These are phyloP conservation scores for Neurospora sp. DNA, from an alignment of 495 filamentous ascomycete species.

Conservation along the genomic window DNA sequence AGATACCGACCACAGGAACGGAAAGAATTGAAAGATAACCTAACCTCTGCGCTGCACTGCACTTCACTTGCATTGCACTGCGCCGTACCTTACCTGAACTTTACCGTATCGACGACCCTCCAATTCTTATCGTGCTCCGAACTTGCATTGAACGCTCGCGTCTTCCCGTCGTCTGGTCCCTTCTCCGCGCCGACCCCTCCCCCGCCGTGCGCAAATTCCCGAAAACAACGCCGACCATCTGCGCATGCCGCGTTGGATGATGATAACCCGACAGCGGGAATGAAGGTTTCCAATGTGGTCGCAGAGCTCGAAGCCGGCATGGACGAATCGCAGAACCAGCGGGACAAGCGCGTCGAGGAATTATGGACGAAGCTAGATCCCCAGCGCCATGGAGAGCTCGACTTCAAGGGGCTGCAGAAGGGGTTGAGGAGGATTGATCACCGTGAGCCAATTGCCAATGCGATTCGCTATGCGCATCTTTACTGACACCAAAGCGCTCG, in stretches of 20 bases:
- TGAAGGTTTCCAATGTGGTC: slow-evolving; percentile 35
- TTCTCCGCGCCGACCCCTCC: slow-evolving; percentile 1
- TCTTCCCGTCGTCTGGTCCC: not conserved
- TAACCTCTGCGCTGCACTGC: not conserved
- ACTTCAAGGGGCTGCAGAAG: slow-evolving; percentile 70
- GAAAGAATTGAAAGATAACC: not conserved
- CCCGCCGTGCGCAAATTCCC: slow-evolving; percentile 1
- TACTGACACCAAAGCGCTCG: slow-evolving; percentile 12
- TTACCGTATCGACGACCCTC: not conserved
- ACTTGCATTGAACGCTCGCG: not conserved
- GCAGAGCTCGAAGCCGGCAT: slow-evolving; percentile 33
- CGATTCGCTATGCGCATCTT: not conserved
- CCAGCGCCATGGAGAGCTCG: slow-evolving; percentile 63
- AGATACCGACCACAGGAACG: not conserved
- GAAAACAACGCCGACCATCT: not conserved
- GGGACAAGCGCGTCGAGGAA: slow-evolving; percentile 65
- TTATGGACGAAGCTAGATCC: slow-evolving; percentile 77
- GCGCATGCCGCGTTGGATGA: slow-evolving; percentile 15
- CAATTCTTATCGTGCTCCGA: not conserved
- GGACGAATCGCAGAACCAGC: slow-evolving; percentile 58
- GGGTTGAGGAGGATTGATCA: slow-evolving; percentile 86
- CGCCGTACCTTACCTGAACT: not conserved
- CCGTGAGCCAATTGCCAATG: slow-evolving; percentile 48
- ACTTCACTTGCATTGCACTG: not conserved
- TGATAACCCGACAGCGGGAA: slow-evolving; percentile 24